Base-by-base conservation (phyloP, 2,329 filamentous ascomycete species). In the Fusarium compactum region DNA sequence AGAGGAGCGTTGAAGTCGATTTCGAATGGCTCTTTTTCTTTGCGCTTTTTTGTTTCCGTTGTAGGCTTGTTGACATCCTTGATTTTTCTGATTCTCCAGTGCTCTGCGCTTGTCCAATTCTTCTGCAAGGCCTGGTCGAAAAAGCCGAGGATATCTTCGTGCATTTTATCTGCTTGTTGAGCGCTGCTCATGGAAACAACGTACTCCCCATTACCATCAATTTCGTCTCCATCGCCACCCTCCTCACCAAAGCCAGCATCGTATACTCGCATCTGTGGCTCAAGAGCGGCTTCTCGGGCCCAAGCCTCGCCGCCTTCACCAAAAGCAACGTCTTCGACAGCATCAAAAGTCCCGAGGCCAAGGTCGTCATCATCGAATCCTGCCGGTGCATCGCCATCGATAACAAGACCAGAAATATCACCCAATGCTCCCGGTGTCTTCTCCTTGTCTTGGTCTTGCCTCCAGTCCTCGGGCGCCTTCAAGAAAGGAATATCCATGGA, bases 71-170 rank as follows among this genome's bases (percentile, higher is more conserved):
- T 87, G 76, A 86, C 82, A 70, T 91, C 89, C 76, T 98, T 98
- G 80, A 99, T 96, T 77, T 94, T 94, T 68, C 93, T 89, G 77
- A 99, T 98, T 72, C 95, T 91, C 96, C 96, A 99, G 81, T 99
- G 96, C 79, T 98, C 96, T n/a, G 96, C 95, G 51, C 94, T 97
- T 8, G 92, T 91, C 95, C 96, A 99, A 76, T 98, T 98, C 86
- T 97, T 98, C 78, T 96, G 93, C 45, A 98, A 83, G 4, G 95
- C 95, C 76, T 97, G 94, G 79, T 99, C 96, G 77, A 99, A 99
- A 82, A 98, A 99, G 77, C 93, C 92, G n/a, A 99, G 86, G 62
- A 99, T 97, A 75, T 97, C 95, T 74, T 98, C 94, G 77, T 98
- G 94, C 78, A 91, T 83, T 76, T 86, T 86, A 75, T 93, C 93